phyloP scores from a whole-genome alignment of 805 yeast species.

The Candida loeiensis region DNA sequence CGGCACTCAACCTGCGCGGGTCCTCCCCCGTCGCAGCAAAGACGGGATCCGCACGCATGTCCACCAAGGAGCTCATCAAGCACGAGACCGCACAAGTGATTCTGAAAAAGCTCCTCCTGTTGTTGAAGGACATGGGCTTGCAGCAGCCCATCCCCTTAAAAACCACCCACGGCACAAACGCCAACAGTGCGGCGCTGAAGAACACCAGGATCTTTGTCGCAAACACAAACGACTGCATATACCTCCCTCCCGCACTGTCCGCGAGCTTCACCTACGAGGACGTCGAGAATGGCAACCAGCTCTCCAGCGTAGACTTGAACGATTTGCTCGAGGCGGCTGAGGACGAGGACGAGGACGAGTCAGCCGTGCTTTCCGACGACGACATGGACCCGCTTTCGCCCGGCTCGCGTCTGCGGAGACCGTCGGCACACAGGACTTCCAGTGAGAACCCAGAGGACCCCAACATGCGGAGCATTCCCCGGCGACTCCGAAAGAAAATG shows the following conservation, averaged over 20 bases:
- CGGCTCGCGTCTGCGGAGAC: slow-evolving; percentile 1
- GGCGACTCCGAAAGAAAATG: slow-evolving; percentile 19
- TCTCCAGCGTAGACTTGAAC: slow-evolving; percentile 5
- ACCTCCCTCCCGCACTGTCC: slow-evolving; percentile 36
- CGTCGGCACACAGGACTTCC: neutral
- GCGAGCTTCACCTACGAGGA: slow-evolving; percentile 42
- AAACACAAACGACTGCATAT: slow-evolving; percentile 38
- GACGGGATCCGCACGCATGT: slow-evolving; percentile 1
- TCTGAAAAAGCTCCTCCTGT: slow-evolving; percentile 28
- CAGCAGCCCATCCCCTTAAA: slow-evolving; percentile 38
- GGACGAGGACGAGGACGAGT: slow-evolving; percentile 9
- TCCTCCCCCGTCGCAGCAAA: neutral
- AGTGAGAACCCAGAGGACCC: slow-evolving; percentile 10
- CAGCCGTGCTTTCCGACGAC: slow-evolving; percentile 12
- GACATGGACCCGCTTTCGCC: slow-evolving; percentile 10
- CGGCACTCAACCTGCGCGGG: neutral
- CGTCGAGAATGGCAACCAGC: slow-evolving; percentile 33
- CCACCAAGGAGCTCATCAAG: slow-evolving; percentile 35
- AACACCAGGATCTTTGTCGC: slow-evolving; percentile 32
- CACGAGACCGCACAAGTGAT: slow-evolving; percentile 37
- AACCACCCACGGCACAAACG: slow-evolving; percentile 20
- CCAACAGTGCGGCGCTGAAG: slow-evolving; percentile 25
- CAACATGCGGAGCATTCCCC: slow-evolving; percentile 10
- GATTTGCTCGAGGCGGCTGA: slow-evolving; percentile 6
- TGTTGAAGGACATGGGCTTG: slow-evolving; percentile 35